Percentiles rank a stretch among this genome's conserved stretches.
These are phyloP conservation scores for Pleurostoma richardsiae DNA, from an alignment of 2,329 filamentous ascomycete species.

Conservation along the genomic window DNA sequence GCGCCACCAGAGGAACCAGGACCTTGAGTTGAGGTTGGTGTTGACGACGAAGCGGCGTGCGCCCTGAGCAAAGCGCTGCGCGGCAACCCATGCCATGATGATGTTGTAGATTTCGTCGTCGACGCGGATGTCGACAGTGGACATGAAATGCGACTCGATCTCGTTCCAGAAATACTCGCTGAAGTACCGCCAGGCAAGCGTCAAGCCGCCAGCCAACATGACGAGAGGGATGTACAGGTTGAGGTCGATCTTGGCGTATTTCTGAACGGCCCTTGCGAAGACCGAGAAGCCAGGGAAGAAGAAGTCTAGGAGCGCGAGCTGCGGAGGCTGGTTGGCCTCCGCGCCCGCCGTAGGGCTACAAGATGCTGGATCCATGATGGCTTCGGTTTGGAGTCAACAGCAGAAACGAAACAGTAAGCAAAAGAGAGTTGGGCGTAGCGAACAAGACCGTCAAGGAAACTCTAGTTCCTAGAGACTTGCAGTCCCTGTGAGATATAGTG, in stretches of 20 bases:
- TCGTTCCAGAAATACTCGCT: slow-evolving; percentile 40
- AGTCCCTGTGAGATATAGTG: too few species aligned
- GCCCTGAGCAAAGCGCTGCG: slow-evolving; percentile 54
- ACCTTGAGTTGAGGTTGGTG: slow-evolving; percentile 51
- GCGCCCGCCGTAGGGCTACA: background rate
- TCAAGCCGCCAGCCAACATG: slow-evolving; percentile 41
- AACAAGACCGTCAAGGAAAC: too few species aligned
- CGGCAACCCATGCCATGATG: slow-evolving; percentile 64
- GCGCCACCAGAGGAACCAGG: slow-evolving; percentile 41
- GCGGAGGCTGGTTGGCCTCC: slow-evolving; percentile 17
- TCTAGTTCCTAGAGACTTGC: too few species aligned
- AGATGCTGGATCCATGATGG: background rate
- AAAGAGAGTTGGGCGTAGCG: too few species aligned
- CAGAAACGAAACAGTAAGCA: too few species aligned
- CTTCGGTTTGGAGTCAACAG: too few species aligned
- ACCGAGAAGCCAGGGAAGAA: slow-evolving; percentile 63
- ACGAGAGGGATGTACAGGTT: slow-evolving; percentile 58
- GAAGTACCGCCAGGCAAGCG: slow-evolving; percentile 48
- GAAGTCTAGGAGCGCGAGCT: slow-evolving; percentile 50
- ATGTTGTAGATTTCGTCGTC: slow-evolving; percentile 73
- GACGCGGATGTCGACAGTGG: slow-evolving; percentile 58
- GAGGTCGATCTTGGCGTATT: slow-evolving; percentile 57
- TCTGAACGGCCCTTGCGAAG: slow-evolving; percentile 45
- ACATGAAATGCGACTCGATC: slow-evolving; percentile 54
- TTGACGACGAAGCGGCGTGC: slow-evolving; percentile 62